phyloP scores from a whole-genome alignment of 1,284 basidiomycete genomes.

The Phellopilus nigrolimitatus region DNA sequence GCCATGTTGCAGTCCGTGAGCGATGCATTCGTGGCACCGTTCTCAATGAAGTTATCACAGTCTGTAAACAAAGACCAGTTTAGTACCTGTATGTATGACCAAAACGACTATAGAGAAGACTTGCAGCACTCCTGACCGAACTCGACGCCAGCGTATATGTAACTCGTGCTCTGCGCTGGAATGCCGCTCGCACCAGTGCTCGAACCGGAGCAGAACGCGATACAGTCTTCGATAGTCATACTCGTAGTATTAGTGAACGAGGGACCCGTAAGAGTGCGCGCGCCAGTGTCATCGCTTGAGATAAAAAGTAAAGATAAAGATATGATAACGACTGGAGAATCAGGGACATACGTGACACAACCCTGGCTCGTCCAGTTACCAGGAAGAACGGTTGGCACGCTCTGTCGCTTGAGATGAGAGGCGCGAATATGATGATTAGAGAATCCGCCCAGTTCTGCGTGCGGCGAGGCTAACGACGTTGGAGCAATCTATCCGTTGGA shows the following conservation, averaged over 20 bases:
- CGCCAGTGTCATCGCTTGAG: conserved; percentile 20
- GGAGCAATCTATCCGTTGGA: neutral
- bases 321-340: neutral
- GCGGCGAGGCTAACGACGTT: conserved; percentile 2
- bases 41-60: conserved; percentile 23
- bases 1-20: conserved; percentile 46
- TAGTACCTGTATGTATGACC: neutral
- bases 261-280: conserved; percentile 20
- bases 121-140: conserved; percentile 25
- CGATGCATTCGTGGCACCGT: conserved; percentile 19
- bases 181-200: conserved; percentile 10
- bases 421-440: conserved; percentile 6
- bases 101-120: neutral
- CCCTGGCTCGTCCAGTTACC: conserved; percentile 23
- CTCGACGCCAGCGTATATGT: conserved; percentile 24
- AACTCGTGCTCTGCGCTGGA: conserved; percentile 17
- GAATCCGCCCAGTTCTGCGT: conserved; percentile 1
- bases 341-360: conserved; percentile 21
- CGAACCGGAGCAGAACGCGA: conserved; percentile 22
- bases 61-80: conserved; percentile 10
- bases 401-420: conserved; percentile 14
- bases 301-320: neutral
- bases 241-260: conserved; percentile 18
- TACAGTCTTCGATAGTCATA: conserved; percentile 25
- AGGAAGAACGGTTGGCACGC: conserved; percentile 16